Conservation (phyloP, 208 protist genomes). For the Entamoeba moshkovskii region DNA sequence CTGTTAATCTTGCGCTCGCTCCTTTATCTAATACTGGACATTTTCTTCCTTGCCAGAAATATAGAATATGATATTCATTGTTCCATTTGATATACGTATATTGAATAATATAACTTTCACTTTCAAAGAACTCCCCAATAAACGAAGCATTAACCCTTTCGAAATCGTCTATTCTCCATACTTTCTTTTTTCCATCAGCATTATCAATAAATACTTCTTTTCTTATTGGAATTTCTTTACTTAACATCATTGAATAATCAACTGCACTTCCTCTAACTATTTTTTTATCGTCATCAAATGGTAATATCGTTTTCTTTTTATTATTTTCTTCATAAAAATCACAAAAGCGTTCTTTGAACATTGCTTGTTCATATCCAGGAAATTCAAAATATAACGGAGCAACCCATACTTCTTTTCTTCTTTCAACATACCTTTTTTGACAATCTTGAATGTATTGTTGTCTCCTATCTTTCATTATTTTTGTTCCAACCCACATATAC, state of each 20-base stretch:
- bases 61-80: conserved; percentile 5
- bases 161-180: conserved; percentile 29
- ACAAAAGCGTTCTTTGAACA: neutral
- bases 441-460: neutral
- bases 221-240: neutral
- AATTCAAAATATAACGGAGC: neutral
- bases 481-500: neutral
- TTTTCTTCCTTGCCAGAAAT: conserved; percentile 25
- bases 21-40: conserved; percentile 10
- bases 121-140: neutral
- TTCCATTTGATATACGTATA: conserved; percentile 8
- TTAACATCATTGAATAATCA: neutral
- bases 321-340: neutral
- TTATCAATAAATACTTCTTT: neutral
- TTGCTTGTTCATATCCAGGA: neutral
- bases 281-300: neutral
- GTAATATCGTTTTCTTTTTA: neutral
- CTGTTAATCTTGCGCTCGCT: conserved; percentile 17
- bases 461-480: neutral
- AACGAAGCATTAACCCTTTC: neutral
- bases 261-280: neutral
- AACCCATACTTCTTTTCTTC: neutral
- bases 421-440: neutral
- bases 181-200: conserved; percentile 5
- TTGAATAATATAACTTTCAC: conserved; percentile 22